Percentiles rank a stretch among this genome's conserved stretches.
Conservation (phyloP, 2,329 filamentous ascomycete species). For the Claviceps sp. region DNA sequence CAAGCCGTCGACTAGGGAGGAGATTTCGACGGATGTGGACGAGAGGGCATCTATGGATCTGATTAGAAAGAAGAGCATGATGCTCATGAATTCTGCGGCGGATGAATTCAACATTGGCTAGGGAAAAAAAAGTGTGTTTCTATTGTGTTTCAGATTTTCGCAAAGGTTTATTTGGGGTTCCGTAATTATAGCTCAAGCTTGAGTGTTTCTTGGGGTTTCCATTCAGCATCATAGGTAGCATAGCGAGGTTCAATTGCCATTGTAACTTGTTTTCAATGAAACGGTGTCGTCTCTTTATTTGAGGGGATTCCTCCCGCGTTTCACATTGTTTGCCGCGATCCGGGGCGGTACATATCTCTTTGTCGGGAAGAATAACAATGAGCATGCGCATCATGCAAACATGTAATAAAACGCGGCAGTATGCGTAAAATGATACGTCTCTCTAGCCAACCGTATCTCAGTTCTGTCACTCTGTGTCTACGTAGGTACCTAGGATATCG, state of each 20-base stretch:
- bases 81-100: conserved; percentile 49
- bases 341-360: no score
- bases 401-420: no score
- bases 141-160: no score
- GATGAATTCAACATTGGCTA: conserved; percentile 58
- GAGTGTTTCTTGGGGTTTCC: not conserved
- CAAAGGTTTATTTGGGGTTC: not conserved
- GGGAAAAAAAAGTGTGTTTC: not conserved
- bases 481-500: not conserved
- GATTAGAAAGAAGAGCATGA: conserved; percentile 48
- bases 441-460: no score
- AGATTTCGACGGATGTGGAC: conserved; percentile 12
- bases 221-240: not conserved
- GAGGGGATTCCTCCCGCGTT: no score
- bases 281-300: not conserved
- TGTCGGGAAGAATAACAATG: no score
- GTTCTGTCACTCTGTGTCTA: no score
- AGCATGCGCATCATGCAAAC: no score
- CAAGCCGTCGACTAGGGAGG: conserved; percentile 1
- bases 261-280: not conserved
- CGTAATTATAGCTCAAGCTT: not conserved
- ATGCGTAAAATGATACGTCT: no score
- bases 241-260: not conserved
- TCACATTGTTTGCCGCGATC: no score
- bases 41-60: conserved; percentile 25